Conservation (phyloP, 2,329 filamentous ascomycete genomes). For the Claviceps africana region DNA sequence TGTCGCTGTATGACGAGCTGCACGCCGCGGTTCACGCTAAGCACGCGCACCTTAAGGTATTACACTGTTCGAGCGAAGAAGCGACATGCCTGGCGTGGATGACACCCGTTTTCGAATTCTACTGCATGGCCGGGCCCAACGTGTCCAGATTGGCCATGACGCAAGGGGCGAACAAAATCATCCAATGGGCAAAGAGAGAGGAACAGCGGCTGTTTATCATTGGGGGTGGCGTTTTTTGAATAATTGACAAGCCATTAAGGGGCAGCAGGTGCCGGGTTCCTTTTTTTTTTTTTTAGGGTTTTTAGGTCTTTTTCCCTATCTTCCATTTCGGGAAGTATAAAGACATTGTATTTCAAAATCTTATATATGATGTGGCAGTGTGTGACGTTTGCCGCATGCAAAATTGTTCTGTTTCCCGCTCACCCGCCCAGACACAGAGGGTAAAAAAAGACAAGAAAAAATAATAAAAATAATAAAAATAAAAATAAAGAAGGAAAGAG, state of each 20-base stretch:
- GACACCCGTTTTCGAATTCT: conserved; percentile 84
- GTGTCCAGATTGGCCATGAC: conserved; percentile 52
- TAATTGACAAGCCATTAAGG: no score
- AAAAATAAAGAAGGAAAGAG: neutral
- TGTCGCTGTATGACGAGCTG: conserved; percentile 73
- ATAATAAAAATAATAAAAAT: no score
- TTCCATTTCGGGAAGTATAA: neutral
- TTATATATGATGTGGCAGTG: neutral
- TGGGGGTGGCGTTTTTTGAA: conserved; percentile 73
- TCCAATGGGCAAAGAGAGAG: conserved; percentile 83
- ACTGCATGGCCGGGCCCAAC: conserved; percentile 78
- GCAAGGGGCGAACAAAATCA: conserved; percentile 74
- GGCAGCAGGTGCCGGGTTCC: neutral
- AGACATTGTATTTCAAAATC: neutral
- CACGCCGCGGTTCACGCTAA: conserved; percentile 77
- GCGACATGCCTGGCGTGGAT: conserved; percentile 78
- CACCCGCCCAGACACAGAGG: no score
- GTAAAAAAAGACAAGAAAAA: no score
- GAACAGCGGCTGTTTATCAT: conserved; percentile 95
- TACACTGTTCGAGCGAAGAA: conserved; percentile 64
- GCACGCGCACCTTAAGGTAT: conserved; percentile 71
- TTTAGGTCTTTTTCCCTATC: no score
- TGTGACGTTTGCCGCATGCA: neutral
- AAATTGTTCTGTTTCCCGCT: no score
- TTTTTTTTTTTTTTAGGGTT: no score